Percentiles rank a stretch among this genome's conserved stretches.
Conservation (phyloP, 495 filamentous ascomycete genomes). For the Cetradonia linearis region DNA sequence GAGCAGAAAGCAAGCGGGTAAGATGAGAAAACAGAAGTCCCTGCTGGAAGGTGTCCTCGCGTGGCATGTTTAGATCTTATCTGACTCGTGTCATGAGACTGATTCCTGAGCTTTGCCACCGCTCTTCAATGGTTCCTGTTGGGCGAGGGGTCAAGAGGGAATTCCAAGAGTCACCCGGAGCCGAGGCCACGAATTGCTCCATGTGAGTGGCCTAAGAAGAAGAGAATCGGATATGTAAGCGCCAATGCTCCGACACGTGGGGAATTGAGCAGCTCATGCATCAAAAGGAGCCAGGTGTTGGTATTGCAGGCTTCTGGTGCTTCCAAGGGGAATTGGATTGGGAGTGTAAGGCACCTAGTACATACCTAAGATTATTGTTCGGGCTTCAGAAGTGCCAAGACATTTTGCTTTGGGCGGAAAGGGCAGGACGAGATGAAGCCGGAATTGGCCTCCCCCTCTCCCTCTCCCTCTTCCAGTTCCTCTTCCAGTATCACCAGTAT, state of each 20-base stretch:
- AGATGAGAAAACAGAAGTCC: conserved; percentile 1
- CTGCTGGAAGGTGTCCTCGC: neutral
- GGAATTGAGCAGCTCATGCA: neutral
- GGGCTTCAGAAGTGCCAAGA: neutral
- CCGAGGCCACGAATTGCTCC: neutral
- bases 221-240: neutral
- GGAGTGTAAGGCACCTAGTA: too few relatives aligned
- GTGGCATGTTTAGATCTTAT: neutral
- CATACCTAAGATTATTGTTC: neutral
- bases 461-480: too few relatives aligned
- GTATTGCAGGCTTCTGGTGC: neutral
- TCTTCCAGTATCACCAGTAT: too few relatives aligned
- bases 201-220: neutral
- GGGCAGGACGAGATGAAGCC: neutral
- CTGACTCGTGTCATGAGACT: neutral
- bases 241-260: neutral
- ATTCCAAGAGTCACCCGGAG: too few relatives aligned
- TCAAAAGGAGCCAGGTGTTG: neutral
- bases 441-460: neutral
- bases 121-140: too few relatives aligned
- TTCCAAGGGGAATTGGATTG: neutral
- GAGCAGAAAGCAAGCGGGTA: conserved; percentile 13
- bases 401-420: neutral
- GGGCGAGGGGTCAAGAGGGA: too few relatives aligned
- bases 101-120: neutral